Conservation (phyloP, 768 basidiomycete genomes). For the Rossbeevera mucosa region DNA sequence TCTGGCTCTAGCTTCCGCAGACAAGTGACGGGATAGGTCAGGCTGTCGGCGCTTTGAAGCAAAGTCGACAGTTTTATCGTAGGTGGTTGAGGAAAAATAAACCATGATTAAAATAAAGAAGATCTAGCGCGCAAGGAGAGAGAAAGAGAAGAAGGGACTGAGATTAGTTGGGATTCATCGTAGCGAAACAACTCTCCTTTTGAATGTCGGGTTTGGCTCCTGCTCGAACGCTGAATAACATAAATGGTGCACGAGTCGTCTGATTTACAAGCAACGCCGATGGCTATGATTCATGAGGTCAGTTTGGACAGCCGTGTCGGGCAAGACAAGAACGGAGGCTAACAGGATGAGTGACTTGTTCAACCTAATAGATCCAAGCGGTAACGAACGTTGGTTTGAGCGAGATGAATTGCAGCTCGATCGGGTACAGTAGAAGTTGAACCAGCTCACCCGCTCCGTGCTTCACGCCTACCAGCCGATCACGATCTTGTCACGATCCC, state of each 20-base stretch:
- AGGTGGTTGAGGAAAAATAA: slow-evolving; percentile 15
- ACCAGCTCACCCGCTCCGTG: slow-evolving; percentile 15
- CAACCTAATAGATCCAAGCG: neutral
- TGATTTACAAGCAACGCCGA: neutral
- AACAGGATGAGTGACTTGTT: neutral
- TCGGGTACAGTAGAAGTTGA: too few species aligned
- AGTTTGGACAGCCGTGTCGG: neutral
- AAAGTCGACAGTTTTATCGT: slow-evolving; percentile 9
- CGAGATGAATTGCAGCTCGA: neutral
- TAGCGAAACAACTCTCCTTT: neutral
- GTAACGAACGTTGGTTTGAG: too few species aligned
- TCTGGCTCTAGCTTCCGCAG: slow-evolving; percentile 30
- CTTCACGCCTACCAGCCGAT: too few species aligned
- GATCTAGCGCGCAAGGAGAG: neutral
- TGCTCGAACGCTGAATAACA: neutral
- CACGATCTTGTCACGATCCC: neutral
- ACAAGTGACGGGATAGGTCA: slow-evolving; percentile 32
- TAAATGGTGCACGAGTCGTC: neutral
- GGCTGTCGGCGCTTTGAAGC: slow-evolving; percentile 25
- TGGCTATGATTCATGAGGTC: neutral
- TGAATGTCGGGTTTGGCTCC: slow-evolving; percentile 6
- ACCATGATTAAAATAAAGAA: slow-evolving; percentile 19
- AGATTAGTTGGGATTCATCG: neutral
- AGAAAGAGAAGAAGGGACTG: neutral
- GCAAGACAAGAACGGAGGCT: slow-evolving; percentile 1